Base-by-base conservation (phyloP, 306 rosid species). In the Vigna hirtella region DNA sequence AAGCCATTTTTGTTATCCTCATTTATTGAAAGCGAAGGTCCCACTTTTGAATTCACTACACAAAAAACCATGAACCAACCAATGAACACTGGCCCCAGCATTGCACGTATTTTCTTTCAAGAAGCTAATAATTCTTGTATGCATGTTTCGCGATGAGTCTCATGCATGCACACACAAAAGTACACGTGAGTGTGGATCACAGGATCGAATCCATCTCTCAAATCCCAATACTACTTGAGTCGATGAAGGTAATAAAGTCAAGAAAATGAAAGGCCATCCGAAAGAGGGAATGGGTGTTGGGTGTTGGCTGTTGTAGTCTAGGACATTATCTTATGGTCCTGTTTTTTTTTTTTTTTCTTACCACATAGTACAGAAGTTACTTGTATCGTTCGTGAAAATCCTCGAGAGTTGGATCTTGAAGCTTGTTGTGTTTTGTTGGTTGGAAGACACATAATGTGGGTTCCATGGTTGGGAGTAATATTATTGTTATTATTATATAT, bases 231-330 rank as follows among this genome's bases (percentile, higher is more conserved):
- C 32, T 5, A 45, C 48, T 72, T 48, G 76, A 66, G 71, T 59
- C 79, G 74, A 66, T 48, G 76, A 82, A 80, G 28, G 85, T 49
- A 74, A 79, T 71, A 53, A 82, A 86, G 83, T 80, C 89, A 82
- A 80, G 86, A 82, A 76, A 87, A 77, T 22, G 86, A 87, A 87
- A 85, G 83, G 58, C 84, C 73, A 82, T 76, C 84, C 86, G 70
- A 66, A 79, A 62, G 47, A 24, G 62, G 74, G 72, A 80, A 77
- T 34, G 74, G 73, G 32, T 53, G 52, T 86, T 80, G 76, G 73
- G 40, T 16, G 70, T 62, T 81, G 34, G 34, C 42, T 13, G 7
- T 34, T 34, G 7, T 34, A n/a, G 22, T 75, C 63, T 22, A 32
- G 70, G 77, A 74, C 86, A 81, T 69, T 64, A 66, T 48, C 30